phyloP scores from a whole-genome alignment of 805 yeast species.

The Diddensiella transvaalensis region DNA sequence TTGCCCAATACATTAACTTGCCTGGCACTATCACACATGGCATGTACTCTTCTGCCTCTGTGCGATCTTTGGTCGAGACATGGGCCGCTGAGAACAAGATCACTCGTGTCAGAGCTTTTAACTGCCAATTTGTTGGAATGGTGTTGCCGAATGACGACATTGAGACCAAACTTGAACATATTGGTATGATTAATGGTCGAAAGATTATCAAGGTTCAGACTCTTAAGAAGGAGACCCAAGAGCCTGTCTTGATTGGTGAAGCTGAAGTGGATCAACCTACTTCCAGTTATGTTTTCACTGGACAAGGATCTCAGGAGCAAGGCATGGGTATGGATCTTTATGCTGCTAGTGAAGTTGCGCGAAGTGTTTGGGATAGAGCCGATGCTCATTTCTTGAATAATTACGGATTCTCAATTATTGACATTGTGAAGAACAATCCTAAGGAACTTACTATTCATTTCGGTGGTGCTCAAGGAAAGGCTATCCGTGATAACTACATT shows the following conservation, averaged over 20 bases:
- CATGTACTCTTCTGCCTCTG: conserved; percentile 96
- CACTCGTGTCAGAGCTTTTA: conserved; percentile 91
- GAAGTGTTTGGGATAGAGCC: conserved; percentile 96
- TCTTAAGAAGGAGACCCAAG: conserved; percentile 73
- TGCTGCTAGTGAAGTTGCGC: conserved; percentile 85
- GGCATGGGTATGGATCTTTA: conserved; percentile 99
- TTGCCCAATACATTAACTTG: conserved; percentile 85
- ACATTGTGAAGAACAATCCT: conserved; percentile 94
- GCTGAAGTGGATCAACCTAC: conserved; percentile 99
- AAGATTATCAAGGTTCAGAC: conserved; percentile 93
- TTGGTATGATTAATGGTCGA: conserved; percentile 99
- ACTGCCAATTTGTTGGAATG: conserved; percentile 91
- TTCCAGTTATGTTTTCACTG: conserved; percentile 95
- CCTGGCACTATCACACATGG: conserved; percentile 99
- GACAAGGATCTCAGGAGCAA: conserved; percentile 99
- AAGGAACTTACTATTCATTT: conserved; percentile 92
- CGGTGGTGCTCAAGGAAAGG: conserved; percentile 97
- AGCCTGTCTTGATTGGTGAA: conserved; percentile 80
- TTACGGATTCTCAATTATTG: conserved; percentile 95
- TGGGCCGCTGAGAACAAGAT: conserved; percentile 99
- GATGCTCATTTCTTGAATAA: conserved; percentile 87
- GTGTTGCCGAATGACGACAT: conserved; percentile 92
- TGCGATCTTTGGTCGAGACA: conserved; percentile 91
- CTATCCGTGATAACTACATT: conserved; percentile 88
- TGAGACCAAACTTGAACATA: conserved; percentile 84